Evolutionary conservation across 345 rosid species (phyloP).

Genomic region (Raphanus sativus): DNA sequence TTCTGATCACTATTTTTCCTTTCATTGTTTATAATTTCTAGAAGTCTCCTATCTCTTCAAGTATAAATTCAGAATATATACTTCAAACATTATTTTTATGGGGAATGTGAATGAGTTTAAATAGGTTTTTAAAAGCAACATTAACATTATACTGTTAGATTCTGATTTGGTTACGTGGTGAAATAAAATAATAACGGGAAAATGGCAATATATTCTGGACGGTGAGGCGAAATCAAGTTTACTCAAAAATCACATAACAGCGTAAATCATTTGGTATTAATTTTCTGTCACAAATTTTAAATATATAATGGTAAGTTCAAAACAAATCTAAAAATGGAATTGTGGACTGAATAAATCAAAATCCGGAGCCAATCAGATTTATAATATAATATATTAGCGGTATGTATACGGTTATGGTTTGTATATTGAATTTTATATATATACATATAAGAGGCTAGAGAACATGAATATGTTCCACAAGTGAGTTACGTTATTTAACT

Average conservation of each 20-base stretch:
- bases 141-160: not conserved
- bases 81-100: not conserved
- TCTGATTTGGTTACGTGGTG: not conserved
- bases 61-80: not conserved
- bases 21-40: not conserved
- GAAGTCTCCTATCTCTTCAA: not conserved
- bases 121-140: not conserved
- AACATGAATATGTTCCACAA: constrained; percentile 18
- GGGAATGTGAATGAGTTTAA: not conserved
- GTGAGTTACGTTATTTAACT: constrained; percentile 25
- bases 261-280: not conserved
- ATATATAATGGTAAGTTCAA: not conserved
- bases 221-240: not conserved
- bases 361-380: not conserved
- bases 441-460: not conserved
- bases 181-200: not conserved
- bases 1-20: not conserved
- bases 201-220: not conserved
- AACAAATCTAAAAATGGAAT: not conserved
- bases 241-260: not conserved
- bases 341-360: not conserved
- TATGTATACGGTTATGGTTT: not conserved
- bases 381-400: not conserved
- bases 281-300: not conserved
- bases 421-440: not conserved